phyloP scores from a whole-genome alignment of 163 green algal species.

The Prototheca cutis region DNA sequence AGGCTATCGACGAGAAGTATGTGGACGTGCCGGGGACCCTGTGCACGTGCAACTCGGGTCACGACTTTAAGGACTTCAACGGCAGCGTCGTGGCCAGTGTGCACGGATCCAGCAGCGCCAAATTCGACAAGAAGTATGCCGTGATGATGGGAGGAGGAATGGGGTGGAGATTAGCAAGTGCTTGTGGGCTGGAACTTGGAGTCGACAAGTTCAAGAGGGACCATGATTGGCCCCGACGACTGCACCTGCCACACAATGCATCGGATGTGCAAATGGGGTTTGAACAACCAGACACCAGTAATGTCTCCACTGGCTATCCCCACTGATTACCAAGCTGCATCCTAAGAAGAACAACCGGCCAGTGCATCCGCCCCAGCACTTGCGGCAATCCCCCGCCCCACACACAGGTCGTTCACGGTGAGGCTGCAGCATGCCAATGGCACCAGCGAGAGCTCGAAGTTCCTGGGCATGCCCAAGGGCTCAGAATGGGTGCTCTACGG shows the following conservation, averaged over 20 bases:
- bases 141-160: not conserved
- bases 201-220: too few species aligned
- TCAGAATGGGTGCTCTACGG: constrained; percentile 6
- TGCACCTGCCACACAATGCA: too few species aligned
- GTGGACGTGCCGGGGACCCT: not conserved
- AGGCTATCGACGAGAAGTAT: constrained; percentile 2
- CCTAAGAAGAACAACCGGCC: too few species aligned
- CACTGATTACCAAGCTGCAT: too few species aligned
- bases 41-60: constrained; percentile 6
- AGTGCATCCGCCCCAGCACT: too few species aligned
- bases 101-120: constrained; percentile 27
- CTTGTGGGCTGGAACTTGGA: too few species aligned
- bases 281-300: too few species aligned
- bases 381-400: not conserved
- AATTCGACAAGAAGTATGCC: constrained; percentile 15
- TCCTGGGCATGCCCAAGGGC: constrained; percentile 10
- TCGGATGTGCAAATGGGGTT: too few species aligned
- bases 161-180: too few species aligned
- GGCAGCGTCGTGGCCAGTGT: constrained; percentile 14
- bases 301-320: too few species aligned
- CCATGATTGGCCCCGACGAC: too few species aligned
- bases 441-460: constrained; percentile 34
- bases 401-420: constrained; percentile 3
- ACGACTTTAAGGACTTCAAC: not conserved
- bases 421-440: constrained; percentile 9